Percentiles rank a stretch among this genome's conserved stretches.
Evolutionary conservation across 805 yeast genomes (phyloP).

Genomic region (Candida hungchunana): DNA sequence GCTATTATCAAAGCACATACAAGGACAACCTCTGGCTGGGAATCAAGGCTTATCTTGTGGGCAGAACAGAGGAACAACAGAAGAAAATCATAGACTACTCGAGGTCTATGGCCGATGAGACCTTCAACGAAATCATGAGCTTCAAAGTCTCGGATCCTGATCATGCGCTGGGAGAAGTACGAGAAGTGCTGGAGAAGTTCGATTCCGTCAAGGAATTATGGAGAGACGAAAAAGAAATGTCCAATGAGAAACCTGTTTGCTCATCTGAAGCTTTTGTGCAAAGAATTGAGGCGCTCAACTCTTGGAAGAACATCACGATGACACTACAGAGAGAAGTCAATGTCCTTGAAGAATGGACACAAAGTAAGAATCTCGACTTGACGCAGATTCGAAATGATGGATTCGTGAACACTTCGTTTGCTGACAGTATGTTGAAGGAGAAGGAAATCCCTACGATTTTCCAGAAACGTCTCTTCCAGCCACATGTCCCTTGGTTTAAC

Average conservation of each 20-base stretch:
- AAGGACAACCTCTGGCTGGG: conserved; percentile 85
- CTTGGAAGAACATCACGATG: conserved; percentile 77
- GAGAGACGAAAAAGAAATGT: conserved; percentile 77
- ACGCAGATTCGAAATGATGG: conserved; percentile 34
- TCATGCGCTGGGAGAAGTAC: conserved; percentile 48
- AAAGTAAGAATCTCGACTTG: conserved; percentile 73
- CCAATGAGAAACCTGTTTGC: conserved; percentile 68
- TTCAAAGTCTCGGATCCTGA: conserved; percentile 52
- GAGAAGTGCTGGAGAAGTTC: conserved; percentile 51
- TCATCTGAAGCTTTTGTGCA: conserved; percentile 57
- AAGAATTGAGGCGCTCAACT: conserved; percentile 69
- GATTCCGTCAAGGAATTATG: conserved; percentile 71
- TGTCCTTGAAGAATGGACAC: conserved; percentile 74
- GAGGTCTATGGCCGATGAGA: conserved; percentile 66
- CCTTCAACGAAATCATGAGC: conserved; percentile 62
- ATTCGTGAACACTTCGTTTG: conserved; percentile 65
- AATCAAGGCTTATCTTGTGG: conserved; percentile 73
- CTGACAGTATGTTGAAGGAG: conserved; percentile 78
- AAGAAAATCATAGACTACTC: conserved; percentile 60
- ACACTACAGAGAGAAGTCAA: conserved; percentile 61
- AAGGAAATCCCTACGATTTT: conserved; percentile 72
- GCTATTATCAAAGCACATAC: conserved; percentile 48
- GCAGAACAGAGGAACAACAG: conserved; percentile 79
- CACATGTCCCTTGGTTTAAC: conserved; percentile 75
- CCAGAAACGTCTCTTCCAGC: conserved; percentile 59